Conservation (phyloP, 140 eudicot species). For the Anethum foeniculum region DNA sequence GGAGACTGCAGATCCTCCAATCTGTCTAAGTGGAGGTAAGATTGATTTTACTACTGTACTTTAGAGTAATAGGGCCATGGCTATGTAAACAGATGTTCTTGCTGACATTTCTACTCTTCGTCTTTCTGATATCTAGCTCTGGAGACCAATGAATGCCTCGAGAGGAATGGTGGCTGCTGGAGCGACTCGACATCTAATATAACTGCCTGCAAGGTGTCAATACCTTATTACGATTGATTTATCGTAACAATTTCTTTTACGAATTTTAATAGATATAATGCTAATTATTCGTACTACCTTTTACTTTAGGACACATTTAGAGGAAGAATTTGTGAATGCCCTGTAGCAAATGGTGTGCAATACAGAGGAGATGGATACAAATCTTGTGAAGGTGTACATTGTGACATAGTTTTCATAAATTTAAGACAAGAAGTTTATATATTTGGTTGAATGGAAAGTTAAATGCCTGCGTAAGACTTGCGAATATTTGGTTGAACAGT, state of each 20-base stretch:
- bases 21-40: constrained; percentile 76
- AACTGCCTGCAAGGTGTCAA: constrained; percentile 81
- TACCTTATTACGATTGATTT: neutral
- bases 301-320: constrained; percentile 72
- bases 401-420: neutral
- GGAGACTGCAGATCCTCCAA: constrained; percentile 80
- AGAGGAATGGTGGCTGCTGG: constrained; percentile 95
- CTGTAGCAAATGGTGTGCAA: constrained; percentile 67
- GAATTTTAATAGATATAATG: neutral
- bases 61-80: neutral
- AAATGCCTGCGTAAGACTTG: neutral
- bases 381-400: constrained; percentile 53
- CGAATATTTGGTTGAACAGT: neutral
- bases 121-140: constrained; percentile 33
- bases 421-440: neutral
- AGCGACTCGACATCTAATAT: constrained; percentile 39
- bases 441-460: neutral
- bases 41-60: neutral
- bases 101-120: neutral
- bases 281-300: neutral
- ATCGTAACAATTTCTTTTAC: neutral
- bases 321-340: constrained; percentile 91
- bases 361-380: constrained; percentile 85
- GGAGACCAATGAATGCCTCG: constrained; percentile 87
- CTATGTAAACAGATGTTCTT: neutral